phyloP scores from a whole-genome alignment of 495 filamentous ascomycete species.

The Aspergillus coremiiformis region DNA sequence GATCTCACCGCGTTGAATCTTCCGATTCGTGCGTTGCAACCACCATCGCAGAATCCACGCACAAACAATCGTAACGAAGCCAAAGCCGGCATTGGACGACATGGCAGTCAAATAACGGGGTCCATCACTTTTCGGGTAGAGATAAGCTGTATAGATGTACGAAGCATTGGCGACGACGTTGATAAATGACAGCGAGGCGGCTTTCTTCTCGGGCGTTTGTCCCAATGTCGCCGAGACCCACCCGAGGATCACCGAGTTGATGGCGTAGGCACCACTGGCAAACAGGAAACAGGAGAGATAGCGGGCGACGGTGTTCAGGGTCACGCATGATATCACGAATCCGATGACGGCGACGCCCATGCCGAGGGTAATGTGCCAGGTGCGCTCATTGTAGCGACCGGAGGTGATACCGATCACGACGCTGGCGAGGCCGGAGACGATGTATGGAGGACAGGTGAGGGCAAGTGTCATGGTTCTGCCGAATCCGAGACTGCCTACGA shows the following conservation, averaged over 20 bases:
- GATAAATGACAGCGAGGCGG: constrained; percentile 5
- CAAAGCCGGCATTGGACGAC: neutral
- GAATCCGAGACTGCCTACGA: constrained; percentile 46
- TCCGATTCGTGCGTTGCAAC: neutral
- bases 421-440: constrained; percentile 36
- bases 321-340: constrained; percentile 37
- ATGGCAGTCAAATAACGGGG: constrained; percentile 7
- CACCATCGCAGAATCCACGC: neutral
- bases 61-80: neutral
- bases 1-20: neutral
- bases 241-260: constrained; percentile 43
- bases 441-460: constrained; percentile 46
- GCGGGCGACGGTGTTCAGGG: constrained; percentile 36
- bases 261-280: constrained; percentile 36
- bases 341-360: constrained; percentile 35
- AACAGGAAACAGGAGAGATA: constrained; percentile 48
- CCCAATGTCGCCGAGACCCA: constrained; percentile 49
- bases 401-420: constrained; percentile 37
- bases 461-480: constrained; percentile 43
- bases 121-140: constrained; percentile 7
- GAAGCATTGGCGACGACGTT: constrained; percentile 9
- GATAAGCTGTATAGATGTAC: constrained; percentile 8
- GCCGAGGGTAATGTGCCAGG: constrained; percentile 33
- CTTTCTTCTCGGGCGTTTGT: constrained; percentile 41
- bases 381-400: constrained; percentile 39